A percentile compares a stretch with the other conserved stretches of the same genome.
Evolutionary conservation across 2,329 filamentous ascomycete species (phyloP).

Genomic region (Fusarium verticillioides): DNA sequence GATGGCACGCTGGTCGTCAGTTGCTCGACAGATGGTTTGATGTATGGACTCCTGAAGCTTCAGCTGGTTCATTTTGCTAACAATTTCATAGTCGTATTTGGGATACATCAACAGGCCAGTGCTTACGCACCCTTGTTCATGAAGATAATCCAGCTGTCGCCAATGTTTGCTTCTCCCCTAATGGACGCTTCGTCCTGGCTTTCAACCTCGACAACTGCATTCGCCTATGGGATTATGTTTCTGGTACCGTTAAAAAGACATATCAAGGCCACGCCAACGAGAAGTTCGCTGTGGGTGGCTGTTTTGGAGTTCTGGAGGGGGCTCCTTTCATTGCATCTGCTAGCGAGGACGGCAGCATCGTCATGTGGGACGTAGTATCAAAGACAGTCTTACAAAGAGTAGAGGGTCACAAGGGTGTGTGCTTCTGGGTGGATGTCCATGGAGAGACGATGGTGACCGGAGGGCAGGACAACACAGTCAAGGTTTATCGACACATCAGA

Average conservation of each 20-base stretch:
- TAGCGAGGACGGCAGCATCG: conserved; percentile 85
- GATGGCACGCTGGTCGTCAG: conserved; percentile 94
- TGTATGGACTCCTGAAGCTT: conserved; percentile 61
- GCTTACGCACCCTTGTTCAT: conserved; percentile 92
- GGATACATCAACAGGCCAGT: conserved; percentile 96
- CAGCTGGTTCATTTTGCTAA: conserved; percentile 25
- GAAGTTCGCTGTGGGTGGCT: conserved; percentile 84
- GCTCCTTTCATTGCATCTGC: conserved; percentile 79
- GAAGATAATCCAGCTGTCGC: conserved; percentile 94
- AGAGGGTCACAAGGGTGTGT: conserved; percentile 64
- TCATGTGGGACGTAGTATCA: conserved; percentile 90
- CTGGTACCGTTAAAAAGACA: conserved; percentile 92
- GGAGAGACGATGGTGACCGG: conserved; percentile 67
- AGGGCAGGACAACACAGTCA: conserved; percentile 65
- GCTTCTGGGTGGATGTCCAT: conserved; percentile 73
- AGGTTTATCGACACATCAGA: conserved; percentile 57
- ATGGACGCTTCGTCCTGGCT: conserved; percentile 91
- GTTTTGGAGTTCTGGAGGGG: conserved; percentile 72
- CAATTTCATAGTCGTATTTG: conserved; percentile 75
- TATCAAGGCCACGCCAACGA: conserved; percentile 93
- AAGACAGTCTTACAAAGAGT: conserved; percentile 84
- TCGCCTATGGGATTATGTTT: conserved; percentile 93
- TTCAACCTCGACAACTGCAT: conserved; percentile 92
- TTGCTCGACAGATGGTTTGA: conserved; percentile 90
- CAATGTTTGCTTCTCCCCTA: conserved; percentile 91